A percentile compares a stretch with the other conserved stretches of the same genome.
Conservation (phyloP, 192 early-diverging fungal species). For the Mortierella hygrophila region DNA sequence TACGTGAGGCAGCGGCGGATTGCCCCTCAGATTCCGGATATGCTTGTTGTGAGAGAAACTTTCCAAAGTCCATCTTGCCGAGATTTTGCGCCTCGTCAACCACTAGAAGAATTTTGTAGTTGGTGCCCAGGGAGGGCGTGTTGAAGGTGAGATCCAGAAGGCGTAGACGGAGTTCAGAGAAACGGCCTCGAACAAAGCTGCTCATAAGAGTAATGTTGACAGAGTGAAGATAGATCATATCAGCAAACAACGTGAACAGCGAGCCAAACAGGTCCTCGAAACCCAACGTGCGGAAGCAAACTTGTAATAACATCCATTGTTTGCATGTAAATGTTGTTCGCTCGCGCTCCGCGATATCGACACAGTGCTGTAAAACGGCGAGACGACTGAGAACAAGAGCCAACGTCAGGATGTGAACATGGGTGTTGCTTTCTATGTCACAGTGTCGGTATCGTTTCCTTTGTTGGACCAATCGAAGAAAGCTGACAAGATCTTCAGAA, state of each 20-base stretch:
- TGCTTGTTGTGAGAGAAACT: no score
- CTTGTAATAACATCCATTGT: slow-evolving; percentile 20
- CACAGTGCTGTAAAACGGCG: slow-evolving; percentile 9
- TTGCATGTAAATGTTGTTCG: slow-evolving; percentile 13
- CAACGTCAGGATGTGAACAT: slow-evolving; percentile 15
- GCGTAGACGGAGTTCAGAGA: slow-evolving; percentile 11
- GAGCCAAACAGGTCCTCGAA: slow-evolving; percentile 9
- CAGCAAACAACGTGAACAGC: slow-evolving; percentile 8
- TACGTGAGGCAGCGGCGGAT: no score
- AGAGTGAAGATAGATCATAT: not conserved
- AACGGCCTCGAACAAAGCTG: not conserved
- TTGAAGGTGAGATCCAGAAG: not conserved
- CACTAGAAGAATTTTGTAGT: slow-evolving; percentile 24
- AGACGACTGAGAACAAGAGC: slow-evolving; percentile 17
- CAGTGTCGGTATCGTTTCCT: not conserved
- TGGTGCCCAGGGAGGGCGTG: not conserved
- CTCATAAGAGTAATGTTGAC: not conserved
- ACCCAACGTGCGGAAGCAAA: not conserved
- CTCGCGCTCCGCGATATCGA: not conserved
- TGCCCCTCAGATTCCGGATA: no score
- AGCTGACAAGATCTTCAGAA: not conserved
- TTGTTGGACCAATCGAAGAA: slow-evolving; percentile 9
- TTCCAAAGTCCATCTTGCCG: no score
- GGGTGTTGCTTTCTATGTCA: slow-evolving; percentile 2
- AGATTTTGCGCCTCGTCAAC: slow-evolving; percentile 29